phyloP scores from a whole-genome alignment of 257 asterid species.

The Linaria vulgaris region DNA sequence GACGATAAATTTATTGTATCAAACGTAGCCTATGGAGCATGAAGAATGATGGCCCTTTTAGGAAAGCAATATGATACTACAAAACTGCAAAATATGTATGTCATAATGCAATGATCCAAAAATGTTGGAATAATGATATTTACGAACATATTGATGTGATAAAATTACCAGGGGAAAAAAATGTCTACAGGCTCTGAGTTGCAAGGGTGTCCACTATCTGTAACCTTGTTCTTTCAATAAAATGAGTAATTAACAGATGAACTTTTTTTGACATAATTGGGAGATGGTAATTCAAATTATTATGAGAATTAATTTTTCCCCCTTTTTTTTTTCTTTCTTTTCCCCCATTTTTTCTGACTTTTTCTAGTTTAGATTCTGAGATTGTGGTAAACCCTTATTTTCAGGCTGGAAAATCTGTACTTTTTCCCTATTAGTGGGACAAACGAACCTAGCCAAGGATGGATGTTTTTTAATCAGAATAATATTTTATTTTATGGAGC shows the following conservation, averaged over 20 bases:
- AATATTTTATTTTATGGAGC: too few species aligned
- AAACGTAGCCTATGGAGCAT: too few species aligned
- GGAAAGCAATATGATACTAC: neutral
- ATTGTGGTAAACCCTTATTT: slow-evolving; percentile 30
- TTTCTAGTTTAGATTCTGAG: slow-evolving; percentile 29
- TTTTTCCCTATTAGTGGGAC: slow-evolving; percentile 22
- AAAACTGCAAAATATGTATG: too few species aligned
- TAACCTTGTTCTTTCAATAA: slow-evolving; percentile 19
- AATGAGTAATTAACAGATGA: slow-evolving; percentile 8
- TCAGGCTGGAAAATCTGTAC: slow-evolving; percentile 28
- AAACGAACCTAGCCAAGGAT: too few species aligned
- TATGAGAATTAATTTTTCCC: neutral
- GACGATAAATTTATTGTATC: too few species aligned
- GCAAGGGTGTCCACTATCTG: neutral
- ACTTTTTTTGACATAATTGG: slow-evolving; percentile 9
- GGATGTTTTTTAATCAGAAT: too few species aligned
- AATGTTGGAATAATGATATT: too few species aligned
- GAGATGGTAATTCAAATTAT: neutral
- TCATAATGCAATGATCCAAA: too few species aligned
- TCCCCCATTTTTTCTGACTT: slow-evolving; percentile 1
- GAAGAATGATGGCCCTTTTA: neutral
- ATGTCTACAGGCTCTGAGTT: neutral
- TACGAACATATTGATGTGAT: neutral
- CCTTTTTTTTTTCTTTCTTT: neutral
- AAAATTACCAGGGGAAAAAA: slow-evolving; percentile 27